Percentiles rank a stretch among this genome's conserved stretches.
Conservation (phyloP, 169 alveolate genomes). For the Plasmodium vivax region DNA sequence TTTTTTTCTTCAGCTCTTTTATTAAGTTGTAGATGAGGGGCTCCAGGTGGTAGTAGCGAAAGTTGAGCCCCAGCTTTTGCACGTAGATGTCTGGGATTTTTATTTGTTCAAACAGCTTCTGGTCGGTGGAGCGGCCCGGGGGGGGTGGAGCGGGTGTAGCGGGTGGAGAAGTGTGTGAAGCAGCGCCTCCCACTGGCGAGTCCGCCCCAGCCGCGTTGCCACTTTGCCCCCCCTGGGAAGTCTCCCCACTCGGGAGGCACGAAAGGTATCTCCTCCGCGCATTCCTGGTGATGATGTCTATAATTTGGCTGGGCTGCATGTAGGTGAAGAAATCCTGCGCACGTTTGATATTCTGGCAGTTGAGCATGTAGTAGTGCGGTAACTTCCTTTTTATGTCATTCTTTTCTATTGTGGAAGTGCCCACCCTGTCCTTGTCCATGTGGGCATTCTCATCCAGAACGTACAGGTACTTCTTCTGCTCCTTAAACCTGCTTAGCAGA, state of each 20-base stretch:
- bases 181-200: too few species aligned
- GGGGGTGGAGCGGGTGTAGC: too few species aligned
- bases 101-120: slow-evolving; percentile 47
- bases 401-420: not conserved
- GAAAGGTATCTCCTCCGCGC: not conserved
- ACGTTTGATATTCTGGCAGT: slow-evolving; percentile 15
- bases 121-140: not conserved
- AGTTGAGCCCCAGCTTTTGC: slow-evolving; percentile 47
- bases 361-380: slow-evolving; percentile 32
- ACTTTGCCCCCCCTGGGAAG: not conserved
- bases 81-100: slow-evolving; percentile 34
- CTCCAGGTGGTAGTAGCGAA: slow-evolving; percentile 27
- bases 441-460: slow-evolving; percentile 49
- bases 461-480: slow-evolving; percentile 22
- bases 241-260: not conserved
- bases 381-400: not conserved
- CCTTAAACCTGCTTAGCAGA: slow-evolving; percentile 7
- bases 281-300: slow-evolving; percentile 18
- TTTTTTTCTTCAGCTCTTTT: slow-evolving; percentile 38
- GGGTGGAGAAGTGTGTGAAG: too few species aligned
- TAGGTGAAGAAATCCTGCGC: slow-evolving; percentile 25
- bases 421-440: not conserved
- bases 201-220: not conserved
- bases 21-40: slow-evolving; percentile 39
- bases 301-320: slow-evolving; percentile 57